Evolutionary conservation across 1,139 yeast genomes (phyloP), one percentile per base, ranked within the genome.

Genomic region (Saccharomyces hybrid): DNA sequence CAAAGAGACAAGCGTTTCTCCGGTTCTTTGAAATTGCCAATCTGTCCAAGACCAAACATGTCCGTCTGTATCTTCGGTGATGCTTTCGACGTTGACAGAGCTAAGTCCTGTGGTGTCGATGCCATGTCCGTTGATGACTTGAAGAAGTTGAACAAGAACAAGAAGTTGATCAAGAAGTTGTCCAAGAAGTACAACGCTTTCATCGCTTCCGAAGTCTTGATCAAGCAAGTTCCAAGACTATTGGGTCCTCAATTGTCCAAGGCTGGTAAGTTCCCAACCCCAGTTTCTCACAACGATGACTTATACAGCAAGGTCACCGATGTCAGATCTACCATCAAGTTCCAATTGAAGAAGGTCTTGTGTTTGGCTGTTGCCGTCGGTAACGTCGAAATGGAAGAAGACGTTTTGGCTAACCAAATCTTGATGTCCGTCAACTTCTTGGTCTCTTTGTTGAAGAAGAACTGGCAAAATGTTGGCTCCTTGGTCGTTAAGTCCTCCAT

Each of bases 1-100:
- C 99, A 95, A 84, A 91, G 99, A 88, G 99, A 95, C 81, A 95
- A 95, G 93, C 98, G 99, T 89, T 95, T 95, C 98, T 91, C 98
- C 77, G 99, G 99, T 83, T 76, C 98, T 75, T 86, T 95, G 82
- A 93, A 86, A 82, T 85, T 95, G 73, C 99, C 99, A 75, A 85
- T 85, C 76, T 96, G 95, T 69, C 99, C 99, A 83, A 95, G 99
- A 85, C 99, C 99, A 81, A 93, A 93, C 96, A 89, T 95, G 98
- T 88, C 98, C 80, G 80, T 95, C 83, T 95, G 99, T 82, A 90
- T 95, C 76, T 93, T 95, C 73, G 99, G 99, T 86, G 99, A 95
- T 78, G 99, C 99, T 76, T 93, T 93, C 75, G 99, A 95, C 80
- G 96, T 89, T 71, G 99, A 95, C 86, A 91, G 99, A 85, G 98